Base-by-base conservation (phyloP, 106 monocot species). In the Chionographis japonica region DNA sequence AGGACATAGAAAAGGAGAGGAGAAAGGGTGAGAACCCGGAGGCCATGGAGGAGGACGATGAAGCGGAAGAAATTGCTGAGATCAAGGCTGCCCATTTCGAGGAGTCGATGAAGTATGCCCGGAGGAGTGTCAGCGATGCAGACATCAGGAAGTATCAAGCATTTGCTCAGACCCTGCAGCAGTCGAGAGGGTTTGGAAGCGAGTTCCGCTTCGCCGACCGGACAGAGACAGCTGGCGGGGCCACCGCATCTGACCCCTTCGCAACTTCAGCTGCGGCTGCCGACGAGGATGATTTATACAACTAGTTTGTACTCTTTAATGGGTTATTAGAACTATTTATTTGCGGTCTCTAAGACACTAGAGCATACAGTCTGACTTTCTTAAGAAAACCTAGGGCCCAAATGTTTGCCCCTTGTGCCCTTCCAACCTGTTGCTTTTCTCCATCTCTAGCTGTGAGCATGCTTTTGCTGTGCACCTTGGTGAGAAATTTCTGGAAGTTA, bases 71-170 rank as follows among this genome's bases (percentile, higher is more conserved):
- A 13, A 72, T 89, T 2, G 74, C 89, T 7, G 89, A 89, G 71
- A 89, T 89, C 50, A 83, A 85, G 52, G 79, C 89, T 17, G 85
- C 60, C 8, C 89, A 89, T 69, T 89, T 89, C 37, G 89, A 89
- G 59, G 89, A 89, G 52, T 89, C 89, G 1, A 89, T 89, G 89
- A 89, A 89, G 49, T 89, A 58, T 60, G 89, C 89, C 19, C 79
- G 89, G 5, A 60, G 89, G 58, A 89, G 89, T 38, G 89, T 89
- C 50, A 83, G 89, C 40, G 89, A 89, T 66, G 89, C 89, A 1
- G 89, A 89, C 51, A 85, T 89, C 59, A 69, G 89, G 4, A 89
- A 89, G 72, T 83, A 89, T 54, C 89, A 89, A 64, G 89, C 89
- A 3, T 89, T 89, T 54, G 89, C 89, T 0, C 89, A 89, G 71